Evolutionary conservation across 495 filamentous ascomycete species (phyloP).

Genomic region (Aspergillus coremiiformis): DNA sequence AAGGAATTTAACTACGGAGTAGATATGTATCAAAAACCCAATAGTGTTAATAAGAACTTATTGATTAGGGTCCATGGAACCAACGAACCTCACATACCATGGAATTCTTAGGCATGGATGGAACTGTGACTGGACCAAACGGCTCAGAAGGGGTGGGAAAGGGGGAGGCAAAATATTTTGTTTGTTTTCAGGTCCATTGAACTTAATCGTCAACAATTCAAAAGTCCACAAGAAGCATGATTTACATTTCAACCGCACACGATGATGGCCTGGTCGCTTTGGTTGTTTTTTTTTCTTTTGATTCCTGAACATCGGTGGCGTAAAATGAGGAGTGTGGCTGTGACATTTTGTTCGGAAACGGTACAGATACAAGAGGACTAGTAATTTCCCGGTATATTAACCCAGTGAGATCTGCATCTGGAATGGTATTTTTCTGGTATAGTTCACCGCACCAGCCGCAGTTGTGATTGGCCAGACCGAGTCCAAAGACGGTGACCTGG

Average conservation of each 20-base stretch:
- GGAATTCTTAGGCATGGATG: constrained; percentile 16
- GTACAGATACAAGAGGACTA: neutral
- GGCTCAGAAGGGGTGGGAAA: neutral
- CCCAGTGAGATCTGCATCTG: neutral
- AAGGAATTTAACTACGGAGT: neutral
- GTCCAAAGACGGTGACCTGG: constrained; percentile 2
- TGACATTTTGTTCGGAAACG: neutral
- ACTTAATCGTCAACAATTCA: constrained; percentile 2
- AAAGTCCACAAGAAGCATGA: neutral
- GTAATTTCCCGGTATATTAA: neutral
- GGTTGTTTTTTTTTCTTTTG: neutral
- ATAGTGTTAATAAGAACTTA: neutral
- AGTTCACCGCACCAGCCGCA: constrained; percentile 1
- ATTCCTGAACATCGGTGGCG: neutral
- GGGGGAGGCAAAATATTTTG: neutral
- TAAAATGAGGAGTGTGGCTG: neutral
- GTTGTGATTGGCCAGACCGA: constrained; percentile 12
- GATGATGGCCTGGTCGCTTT: no score
- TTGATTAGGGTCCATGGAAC: neutral
- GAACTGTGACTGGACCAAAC: constrained; percentile 16
- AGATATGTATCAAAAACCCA: no score
- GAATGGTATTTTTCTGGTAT: neutral
- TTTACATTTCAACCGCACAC: neutral
- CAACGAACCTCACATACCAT: constrained; percentile 10
- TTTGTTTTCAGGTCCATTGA: neutral